phyloP scores from a whole-genome alignment of 257 asterid species.

The Osmanthus fragrans region DNA sequence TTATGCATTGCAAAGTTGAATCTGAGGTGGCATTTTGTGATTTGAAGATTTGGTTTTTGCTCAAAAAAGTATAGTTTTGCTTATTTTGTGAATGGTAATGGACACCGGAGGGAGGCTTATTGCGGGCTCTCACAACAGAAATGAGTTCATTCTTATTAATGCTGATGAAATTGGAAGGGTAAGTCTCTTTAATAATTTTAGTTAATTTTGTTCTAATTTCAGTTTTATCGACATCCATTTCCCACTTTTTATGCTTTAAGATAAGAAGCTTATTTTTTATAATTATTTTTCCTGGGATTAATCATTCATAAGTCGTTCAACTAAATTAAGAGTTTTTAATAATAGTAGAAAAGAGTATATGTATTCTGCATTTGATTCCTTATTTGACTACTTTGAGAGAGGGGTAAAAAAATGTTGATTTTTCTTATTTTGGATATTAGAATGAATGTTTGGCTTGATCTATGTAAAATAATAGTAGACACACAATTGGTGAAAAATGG shows the following conservation, averaged over 20 bases:
- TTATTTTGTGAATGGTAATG: conserved; percentile 51
- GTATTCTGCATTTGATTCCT: not conserved
- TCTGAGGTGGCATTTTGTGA: conserved; percentile 32
- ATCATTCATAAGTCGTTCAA: not conserved
- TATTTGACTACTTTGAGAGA: not conserved
- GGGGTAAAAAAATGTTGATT: not conserved
- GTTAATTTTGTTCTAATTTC: conserved; percentile 24
- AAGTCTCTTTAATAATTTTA: conserved; percentile 19
- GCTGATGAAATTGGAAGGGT: conserved; percentile 89
- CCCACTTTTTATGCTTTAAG: not conserved
- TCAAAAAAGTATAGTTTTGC: conserved; percentile 17
- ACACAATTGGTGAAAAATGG: not conserved
- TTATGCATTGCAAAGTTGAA: conserved; percentile 14
- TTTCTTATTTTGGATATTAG: not conserved
- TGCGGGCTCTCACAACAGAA: conserved; percentile 87
- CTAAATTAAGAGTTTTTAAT: not conserved
- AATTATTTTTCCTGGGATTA: not conserved
- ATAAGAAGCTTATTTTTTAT: conserved; percentile 4
- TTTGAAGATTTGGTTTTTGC: conserved; percentile 21
- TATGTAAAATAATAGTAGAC: not conserved
- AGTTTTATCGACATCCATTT: not conserved
- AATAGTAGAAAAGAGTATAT: not conserved
- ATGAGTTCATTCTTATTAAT: conserved; percentile 71
- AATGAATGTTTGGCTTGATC: not conserved
- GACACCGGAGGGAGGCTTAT: conserved; percentile 81